Evolutionary conservation across 2,329 filamentous ascomycete genomes (phyloP).

Genomic region (Fusarium humuli): DNA sequence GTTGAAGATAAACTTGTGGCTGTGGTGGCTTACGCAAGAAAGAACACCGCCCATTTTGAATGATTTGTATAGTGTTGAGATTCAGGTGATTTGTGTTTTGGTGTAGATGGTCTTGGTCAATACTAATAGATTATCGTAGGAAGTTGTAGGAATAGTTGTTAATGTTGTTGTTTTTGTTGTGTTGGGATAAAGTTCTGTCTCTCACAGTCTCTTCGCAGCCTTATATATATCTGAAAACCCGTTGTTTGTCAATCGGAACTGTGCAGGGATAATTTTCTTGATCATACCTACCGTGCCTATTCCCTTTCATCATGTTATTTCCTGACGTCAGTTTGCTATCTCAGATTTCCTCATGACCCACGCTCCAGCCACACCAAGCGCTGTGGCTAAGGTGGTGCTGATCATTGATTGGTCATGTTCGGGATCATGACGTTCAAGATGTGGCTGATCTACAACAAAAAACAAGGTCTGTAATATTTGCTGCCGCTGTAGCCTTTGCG

Average conservation of each 20-base stretch:
- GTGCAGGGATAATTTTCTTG: conserved; percentile 16
- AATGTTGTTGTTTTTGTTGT: conserved; percentile 21
- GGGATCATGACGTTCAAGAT: conserved; percentile 21
- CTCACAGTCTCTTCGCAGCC: neutral
- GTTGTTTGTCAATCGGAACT: neutral
- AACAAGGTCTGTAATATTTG: conserved; percentile 31
- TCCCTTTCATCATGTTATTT: conserved; percentile 17
- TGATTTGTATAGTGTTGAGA: conserved; percentile 32
- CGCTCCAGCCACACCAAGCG: conserved; percentile 26
- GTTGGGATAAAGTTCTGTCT: neutral
- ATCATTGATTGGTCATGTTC: conserved; percentile 12
- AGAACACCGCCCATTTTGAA: conserved; percentile 81
- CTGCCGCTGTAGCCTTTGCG: conserved; percentile 28
- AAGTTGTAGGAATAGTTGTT: neutral
- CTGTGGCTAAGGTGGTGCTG: conserved; percentile 25
- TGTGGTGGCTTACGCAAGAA: conserved; percentile 76
- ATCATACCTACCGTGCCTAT: conserved; percentile 13
- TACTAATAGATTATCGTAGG: neutral
- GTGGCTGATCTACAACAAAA: conserved; percentile 26
- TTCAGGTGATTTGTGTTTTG: conserved; percentile 9
- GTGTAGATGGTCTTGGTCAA: conserved; percentile 12
- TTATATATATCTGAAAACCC: conserved; percentile 36
- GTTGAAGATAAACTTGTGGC: neutral
- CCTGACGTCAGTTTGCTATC: conserved; percentile 38
- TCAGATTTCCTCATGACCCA: conserved; percentile 34